phyloP scores from a whole-genome alignment of 164 flowering plant genomes.

The Sedum album region DNA sequence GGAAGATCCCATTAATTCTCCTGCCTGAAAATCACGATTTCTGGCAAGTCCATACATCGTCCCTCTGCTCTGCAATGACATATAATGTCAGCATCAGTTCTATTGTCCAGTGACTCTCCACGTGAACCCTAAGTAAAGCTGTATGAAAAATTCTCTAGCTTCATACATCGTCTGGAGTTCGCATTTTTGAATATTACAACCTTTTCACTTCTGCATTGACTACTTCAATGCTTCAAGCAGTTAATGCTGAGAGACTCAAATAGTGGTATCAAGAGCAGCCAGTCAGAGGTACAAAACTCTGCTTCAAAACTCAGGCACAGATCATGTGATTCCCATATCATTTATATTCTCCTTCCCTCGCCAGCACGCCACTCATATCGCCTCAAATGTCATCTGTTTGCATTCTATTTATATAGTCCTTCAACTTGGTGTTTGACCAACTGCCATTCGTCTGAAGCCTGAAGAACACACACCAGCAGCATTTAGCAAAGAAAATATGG shows the following conservation, averaged over 20 bases:
- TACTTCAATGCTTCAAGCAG: not conserved
- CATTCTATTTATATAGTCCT: not conserved
- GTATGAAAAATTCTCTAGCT: not conserved
- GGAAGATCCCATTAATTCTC: not conserved
- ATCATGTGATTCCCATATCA: not conserved
- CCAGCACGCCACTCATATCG: not conserved
- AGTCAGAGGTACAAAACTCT: not conserved
- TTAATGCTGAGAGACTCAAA: not conserved
- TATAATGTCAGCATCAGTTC: not conserved
- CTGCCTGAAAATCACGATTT: not conserved
- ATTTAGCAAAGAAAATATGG: not conserved
- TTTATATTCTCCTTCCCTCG: not conserved
- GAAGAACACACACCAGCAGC: not conserved
- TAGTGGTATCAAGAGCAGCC: not conserved
- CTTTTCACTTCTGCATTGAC: not conserved
- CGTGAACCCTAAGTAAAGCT: not conserved
- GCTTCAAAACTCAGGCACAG: not conserved
- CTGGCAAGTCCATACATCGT: not conserved
- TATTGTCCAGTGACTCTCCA: not conserved
- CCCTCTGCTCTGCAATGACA: not conserved
- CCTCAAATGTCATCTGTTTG: not conserved
- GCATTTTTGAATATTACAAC: not conserved
- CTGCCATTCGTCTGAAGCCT: not conserved
- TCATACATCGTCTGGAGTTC: too few relatives aligned
- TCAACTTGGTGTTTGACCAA: not conserved